A percentile compares a stretch with the other conserved stretches of the same genome.
Conservation (phyloP, 129 eudicot genomes). For the Calendula officinalis region DNA sequence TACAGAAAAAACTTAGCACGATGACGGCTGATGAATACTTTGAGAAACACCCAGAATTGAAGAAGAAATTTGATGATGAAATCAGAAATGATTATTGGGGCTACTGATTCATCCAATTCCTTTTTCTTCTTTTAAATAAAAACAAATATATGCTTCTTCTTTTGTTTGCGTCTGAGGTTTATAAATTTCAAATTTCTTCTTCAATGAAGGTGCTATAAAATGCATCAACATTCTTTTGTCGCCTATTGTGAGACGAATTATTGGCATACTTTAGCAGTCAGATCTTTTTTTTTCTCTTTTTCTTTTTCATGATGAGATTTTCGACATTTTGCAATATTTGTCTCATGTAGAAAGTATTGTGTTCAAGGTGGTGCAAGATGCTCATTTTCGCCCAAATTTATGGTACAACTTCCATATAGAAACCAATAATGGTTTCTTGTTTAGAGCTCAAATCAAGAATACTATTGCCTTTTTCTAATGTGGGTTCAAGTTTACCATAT, state of each 20-base stretch:
- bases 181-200: background rate
- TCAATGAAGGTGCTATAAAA: background rate
- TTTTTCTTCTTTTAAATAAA: constrained; percentile 5
- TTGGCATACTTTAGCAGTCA: background rate
- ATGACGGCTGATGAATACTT: constrained; percentile 99
- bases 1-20: constrained; percentile 78
- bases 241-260: background rate
- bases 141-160: background rate
- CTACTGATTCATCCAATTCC: constrained; percentile 25
- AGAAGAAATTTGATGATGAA: constrained; percentile 91
- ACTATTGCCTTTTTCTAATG: no score
- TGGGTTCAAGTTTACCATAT: no score
- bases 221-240: background rate
- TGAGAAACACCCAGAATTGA: constrained; percentile 90
- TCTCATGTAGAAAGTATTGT: no score
- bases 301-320: no score
- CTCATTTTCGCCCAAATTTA: no score
- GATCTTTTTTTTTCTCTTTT: no score
- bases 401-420: no score
- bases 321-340: no score
- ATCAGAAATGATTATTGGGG: constrained; percentile 98
- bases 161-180: background rate
- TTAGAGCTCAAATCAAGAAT: no score
- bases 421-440: no score
- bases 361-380: no score